phyloP scores from a whole-genome alignment of 768 basidiomycete species.

The Termitomyces sp. region DNA sequence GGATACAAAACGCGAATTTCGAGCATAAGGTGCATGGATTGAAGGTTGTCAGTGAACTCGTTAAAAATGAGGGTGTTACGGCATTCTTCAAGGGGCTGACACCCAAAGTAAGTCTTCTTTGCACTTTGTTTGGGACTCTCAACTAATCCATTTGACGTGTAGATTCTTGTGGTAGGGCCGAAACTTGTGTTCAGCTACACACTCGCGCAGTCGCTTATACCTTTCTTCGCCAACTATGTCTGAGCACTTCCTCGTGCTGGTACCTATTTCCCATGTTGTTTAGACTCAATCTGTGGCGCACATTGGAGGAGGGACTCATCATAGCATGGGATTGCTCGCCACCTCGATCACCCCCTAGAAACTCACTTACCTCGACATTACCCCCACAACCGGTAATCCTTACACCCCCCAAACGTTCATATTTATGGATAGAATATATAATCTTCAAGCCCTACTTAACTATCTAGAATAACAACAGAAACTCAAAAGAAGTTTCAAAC shows the following conservation, averaged over 20 bases:
- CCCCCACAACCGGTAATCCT: neutral
- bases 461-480: neutral
- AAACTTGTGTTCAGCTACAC: constrained; percentile 99
- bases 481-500: neutral
- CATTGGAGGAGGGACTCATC: neutral
- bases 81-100: constrained; percentile 98
- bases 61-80: constrained; percentile 76
- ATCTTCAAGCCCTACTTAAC: neutral
- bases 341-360: neutral
- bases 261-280: neutral
- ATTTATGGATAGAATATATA: constrained; percentile 1
- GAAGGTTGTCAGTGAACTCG: constrained; percentile 76
- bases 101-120: constrained; percentile 64
- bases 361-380: too few relatives aligned
- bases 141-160: neutral
- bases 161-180: constrained; percentile 95
- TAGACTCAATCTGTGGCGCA: neutral
- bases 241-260: constrained; percentile 21
- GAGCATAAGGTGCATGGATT: constrained; percentile 76
- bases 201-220: constrained; percentile 92
- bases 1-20: constrained; percentile 98
- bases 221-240: constrained; percentile 83
- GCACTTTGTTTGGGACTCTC: neutral
- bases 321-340: neutral
- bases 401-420: neutral